Evolutionary conservation across 2,329 filamentous ascomycete genomes (phyloP), one percentile per base, ranked within the genome.

Genomic region (Triangularia verruculosa): DNA sequence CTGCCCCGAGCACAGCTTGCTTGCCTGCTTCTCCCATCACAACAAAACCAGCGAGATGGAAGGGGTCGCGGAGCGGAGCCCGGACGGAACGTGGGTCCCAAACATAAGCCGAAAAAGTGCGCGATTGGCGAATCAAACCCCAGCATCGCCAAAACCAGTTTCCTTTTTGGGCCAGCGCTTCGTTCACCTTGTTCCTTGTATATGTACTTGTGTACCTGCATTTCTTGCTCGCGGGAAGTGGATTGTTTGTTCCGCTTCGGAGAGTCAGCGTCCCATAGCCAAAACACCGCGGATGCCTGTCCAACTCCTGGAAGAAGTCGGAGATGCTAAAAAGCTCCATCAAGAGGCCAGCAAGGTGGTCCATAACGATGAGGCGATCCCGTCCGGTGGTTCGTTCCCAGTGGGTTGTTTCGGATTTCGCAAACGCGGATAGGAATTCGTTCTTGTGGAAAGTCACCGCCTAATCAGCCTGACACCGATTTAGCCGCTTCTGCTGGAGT

Each of bases 101-200:
- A 25, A 54, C 51, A 25, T 30, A 32, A 52, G 57, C 57, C 57
- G 57, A 59, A 25, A 39, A 43, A 39, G 17, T n/a, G 43, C 24
- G 12, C 57, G 39, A 59, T 59, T 59, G 57, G 34, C 57, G 57
- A 59, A 59, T 59, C 32, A 59, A 5, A 59, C 20, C 24, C 34
- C 57, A 11, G 57, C 57, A 43, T 27, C 13, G 39, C 4, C 15
- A 52, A 32, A 34, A 59, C 39, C 61, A 58, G 24, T 57, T 59
- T 59, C 55, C 61, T 63, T 56, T 25, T 55, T 53, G 28, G 61
- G 34, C 43, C 15, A 47, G 30, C 52, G 34, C 34, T 39, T 39
- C 34, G 13, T n/a, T 39, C 34, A n/a, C 34, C 30, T 43, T 54
- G 47, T 22, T 24, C 34, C 24, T 43, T 57, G 30, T 25, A 39